Base-by-base conservation (phyloP, 768 basidiomycete genomes). In the Pleurotus tuoliensis region DNA sequence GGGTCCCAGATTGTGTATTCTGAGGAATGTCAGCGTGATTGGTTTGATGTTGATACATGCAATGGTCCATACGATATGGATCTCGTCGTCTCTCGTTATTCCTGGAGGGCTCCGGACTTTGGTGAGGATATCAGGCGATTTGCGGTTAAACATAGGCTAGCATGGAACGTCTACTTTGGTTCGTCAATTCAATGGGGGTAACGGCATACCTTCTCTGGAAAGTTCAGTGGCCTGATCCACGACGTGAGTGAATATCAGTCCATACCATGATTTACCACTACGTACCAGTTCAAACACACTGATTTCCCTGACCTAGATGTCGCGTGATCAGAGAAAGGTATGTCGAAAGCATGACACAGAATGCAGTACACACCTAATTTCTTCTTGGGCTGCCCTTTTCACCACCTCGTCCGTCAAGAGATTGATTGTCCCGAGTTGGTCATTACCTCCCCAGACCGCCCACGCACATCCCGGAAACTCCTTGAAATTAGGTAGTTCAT, bases 1-100 rank as follows among this genome's bases (percentile, higher is more conserved):
- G 86, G 3, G 83, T 77, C 7, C 86, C 84, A 0, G 84, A 85
- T 69, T 88, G 87, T 0, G 86, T 85, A 60, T 88, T 87, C 86
- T 87, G 51, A n/a, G 18, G 34, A 44, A 12, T 39, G 41, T 52
- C 22, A 11, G 30, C 3, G 38, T 4, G 8, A 44, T 4, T 20
- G 20, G 20, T 20, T 20, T 20, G 20, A 20, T 20, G 20, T 2
- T 20, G 20, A 20, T 20, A 20, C 20, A 20, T 20, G 20, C 20
- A 27, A 24, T 44, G 27, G n/a, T 16, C 30, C 74, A 24, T 56
- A 84, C 82, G 13, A 85, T 82, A 63, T 86, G 76, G 44, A 84
- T 78, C 53, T 79, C 80, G 61, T 85, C 83, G 59, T 78, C 77
- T 53, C 76, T 65, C 3, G 69, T 60, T 56, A 72, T 67, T n/a